Evolutionary conservation across 2,329 filamentous ascomycete genomes (phyloP).

Genomic region (Coniosporium tulheliwenetii): DNA sequence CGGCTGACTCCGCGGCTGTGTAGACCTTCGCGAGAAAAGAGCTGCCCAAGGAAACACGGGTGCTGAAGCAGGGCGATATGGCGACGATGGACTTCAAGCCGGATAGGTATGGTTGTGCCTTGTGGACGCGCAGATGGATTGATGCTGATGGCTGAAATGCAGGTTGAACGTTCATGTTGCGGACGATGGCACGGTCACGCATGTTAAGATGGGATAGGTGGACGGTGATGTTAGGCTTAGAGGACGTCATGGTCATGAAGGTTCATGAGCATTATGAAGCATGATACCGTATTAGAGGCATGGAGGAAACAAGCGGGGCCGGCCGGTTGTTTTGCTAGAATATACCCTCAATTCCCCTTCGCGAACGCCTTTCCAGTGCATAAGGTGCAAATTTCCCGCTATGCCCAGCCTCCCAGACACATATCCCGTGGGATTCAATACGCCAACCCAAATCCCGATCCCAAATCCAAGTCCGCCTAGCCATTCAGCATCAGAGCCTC

Average conservation of each 20-base stretch:
- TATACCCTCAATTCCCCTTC: too few species aligned
- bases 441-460: too few species aligned
- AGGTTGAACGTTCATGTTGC: slow-evolving; percentile 33
- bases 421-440: too few species aligned
- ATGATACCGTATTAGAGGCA: too few species aligned
- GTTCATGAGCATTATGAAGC: neutral
- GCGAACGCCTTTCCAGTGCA: too few species aligned
- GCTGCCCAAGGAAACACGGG: slow-evolving; percentile 30
- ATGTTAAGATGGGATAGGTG: slow-evolving; percentile 28
- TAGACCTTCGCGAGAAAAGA: slow-evolving; percentile 35
- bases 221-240: neutral
- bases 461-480: too few species aligned
- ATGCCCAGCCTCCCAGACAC: too few species aligned
- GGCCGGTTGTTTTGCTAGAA: too few species aligned
- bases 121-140: neutral
- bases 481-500: too few species aligned
- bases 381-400: too few species aligned
- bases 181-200: slow-evolving; percentile 31
- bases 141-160: neutral
- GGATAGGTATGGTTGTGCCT: too few species aligned
- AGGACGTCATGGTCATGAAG: neutral
- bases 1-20: neutral
- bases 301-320: too few species aligned
- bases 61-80: slow-evolving; percentile 29
- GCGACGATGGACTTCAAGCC: slow-evolving; percentile 31